These are phyloP conservation scores for Pleurotus djamor DNA, from an alignment of 768 basidiomycete species.

Conservation along the genomic window DNA sequence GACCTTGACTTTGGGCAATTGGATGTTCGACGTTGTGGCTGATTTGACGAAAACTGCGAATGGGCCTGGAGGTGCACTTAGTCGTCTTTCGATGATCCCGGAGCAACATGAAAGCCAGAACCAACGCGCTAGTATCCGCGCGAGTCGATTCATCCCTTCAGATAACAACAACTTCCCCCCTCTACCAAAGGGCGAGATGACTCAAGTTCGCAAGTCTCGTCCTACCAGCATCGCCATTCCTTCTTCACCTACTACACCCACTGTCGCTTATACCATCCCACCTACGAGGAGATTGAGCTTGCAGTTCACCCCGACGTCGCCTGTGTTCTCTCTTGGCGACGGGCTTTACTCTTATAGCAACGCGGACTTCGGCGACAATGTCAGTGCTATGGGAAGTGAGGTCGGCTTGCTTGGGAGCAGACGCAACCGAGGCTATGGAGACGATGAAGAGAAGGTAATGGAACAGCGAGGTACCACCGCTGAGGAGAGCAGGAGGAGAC, in stretches of 20 bases:
- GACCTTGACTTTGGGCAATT: conserved; percentile 68
- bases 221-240: conserved; percentile 37
- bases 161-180: conserved; percentile 11
- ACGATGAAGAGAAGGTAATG: conserved; percentile 28
- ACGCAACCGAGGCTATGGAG: background rate
- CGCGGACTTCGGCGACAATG: conserved; percentile 2
- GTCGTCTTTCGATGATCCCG: conserved; percentile 11
- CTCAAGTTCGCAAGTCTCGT: conserved; percentile 22
- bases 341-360: background rate
- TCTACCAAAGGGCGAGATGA: background rate
- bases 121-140: conserved; percentile 1
- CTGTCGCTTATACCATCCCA: conserved; percentile 24
- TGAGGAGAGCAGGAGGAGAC: conserved; percentile 33
- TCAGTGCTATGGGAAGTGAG: conserved; percentile 7
- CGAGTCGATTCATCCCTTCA: conserved; percentile 33
- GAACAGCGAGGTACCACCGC: conserved; percentile 36
- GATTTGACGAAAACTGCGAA: conserved; percentile 46
- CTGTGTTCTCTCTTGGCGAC: conserved; percentile 22
- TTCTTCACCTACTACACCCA: conserved; percentile 24
- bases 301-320: conserved; percentile 61
- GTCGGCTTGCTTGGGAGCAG: background rate
- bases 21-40: conserved; percentile 82
- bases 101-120: conserved; percentile 14
- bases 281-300: conserved; percentile 47
- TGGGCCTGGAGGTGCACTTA: background rate